Evolutionary conservation across 306 rosid genomes (phyloP).

Genomic region (Prunus mira): DNA sequence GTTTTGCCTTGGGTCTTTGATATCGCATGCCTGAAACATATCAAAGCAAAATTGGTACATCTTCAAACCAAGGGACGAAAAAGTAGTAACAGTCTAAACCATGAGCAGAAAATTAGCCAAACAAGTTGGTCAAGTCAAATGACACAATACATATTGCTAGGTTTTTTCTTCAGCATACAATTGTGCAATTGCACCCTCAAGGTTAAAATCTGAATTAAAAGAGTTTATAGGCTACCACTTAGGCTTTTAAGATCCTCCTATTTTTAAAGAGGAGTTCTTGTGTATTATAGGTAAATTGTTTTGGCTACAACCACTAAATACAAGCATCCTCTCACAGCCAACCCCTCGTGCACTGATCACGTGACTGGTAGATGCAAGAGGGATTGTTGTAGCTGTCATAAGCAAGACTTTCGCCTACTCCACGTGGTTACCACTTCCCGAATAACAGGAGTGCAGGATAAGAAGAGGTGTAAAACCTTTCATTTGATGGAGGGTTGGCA

Average conservation of each 20-base stretch:
- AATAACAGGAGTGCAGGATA: neutral
- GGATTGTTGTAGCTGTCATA: neutral
- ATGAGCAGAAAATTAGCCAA: neutral
- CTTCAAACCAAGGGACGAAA: neutral
- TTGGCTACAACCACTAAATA: too few relatives aligned
- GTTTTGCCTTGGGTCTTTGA: constrained; percentile 88
- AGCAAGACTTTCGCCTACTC: neutral
- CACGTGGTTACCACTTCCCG: neutral
- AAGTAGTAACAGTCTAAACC: neutral
- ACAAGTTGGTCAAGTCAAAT: neutral
- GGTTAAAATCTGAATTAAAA: neutral
- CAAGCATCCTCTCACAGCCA: neutral
- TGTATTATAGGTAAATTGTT: too few relatives aligned
- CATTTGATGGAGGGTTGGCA: neutral
- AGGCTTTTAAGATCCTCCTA: neutral
- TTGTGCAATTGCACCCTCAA: neutral
- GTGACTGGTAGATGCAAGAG: neutral
- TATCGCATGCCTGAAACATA: constrained; percentile 72
- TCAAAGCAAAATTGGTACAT: neutral
- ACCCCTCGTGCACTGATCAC: neutral
- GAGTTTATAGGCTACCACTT: neutral
- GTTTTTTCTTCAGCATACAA: neutral
- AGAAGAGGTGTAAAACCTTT: neutral
- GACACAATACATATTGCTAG: neutral
- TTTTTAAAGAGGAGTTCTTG: neutral